Conservation (phyloP, 2,329 filamentous ascomycete species). For the Colletotrichum falcatum region DNA sequence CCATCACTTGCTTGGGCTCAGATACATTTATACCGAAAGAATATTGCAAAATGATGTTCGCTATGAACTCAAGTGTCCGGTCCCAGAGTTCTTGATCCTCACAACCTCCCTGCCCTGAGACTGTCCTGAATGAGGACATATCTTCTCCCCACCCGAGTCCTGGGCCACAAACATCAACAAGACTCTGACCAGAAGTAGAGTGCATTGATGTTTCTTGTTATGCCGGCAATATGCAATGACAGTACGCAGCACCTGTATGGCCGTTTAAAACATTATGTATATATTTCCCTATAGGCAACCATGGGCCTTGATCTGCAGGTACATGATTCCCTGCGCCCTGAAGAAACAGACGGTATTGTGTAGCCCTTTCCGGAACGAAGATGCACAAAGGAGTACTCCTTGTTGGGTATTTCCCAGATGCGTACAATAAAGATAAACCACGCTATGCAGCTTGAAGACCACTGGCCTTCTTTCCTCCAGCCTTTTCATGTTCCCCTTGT, state of each 20-base stretch:
- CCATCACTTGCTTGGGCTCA: background rate
- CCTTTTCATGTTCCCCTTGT: conserved; percentile 46
- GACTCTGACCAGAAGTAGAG: background rate
- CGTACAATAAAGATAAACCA: conserved; percentile 14
- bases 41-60: background rate
- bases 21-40: background rate
- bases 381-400: conserved; percentile 15
- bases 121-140: background rate
- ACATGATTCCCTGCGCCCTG: background rate
- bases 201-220: background rate
- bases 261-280: background rate
- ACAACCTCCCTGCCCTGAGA: background rate
- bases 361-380: conserved; percentile 3
- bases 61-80: background rate
- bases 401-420: conserved; percentile 34
- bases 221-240: background rate
- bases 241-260: background rate
- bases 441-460: conserved; percentile 37
- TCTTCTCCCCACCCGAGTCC: background rate
- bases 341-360: background rate
- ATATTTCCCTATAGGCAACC: background rate
- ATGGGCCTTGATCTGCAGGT: background rate
- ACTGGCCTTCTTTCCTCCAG: background rate
- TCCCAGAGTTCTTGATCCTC: background rate
- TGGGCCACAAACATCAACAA: background rate